A percentile compares a stretch with the other conserved stretches of the same genome.
phyloP scores from a whole-genome alignment of 1,284 basidiomycete species.

The Microbotryum saponariae region DNA sequence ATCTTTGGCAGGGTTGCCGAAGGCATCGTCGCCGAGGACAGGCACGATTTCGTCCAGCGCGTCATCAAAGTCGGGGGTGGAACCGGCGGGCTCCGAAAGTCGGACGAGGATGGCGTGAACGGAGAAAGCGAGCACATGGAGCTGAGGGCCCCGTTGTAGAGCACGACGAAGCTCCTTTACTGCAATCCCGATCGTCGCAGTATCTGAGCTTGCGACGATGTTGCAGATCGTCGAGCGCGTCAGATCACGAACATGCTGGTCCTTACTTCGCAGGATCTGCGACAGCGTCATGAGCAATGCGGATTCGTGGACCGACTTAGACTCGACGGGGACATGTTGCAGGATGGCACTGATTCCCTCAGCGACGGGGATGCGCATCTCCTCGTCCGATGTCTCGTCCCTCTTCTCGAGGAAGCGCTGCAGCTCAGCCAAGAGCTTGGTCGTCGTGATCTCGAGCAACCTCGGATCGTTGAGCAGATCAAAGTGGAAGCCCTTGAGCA shows the following conservation, averaged over 20 bases:
- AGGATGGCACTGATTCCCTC: slow-evolving; percentile 82
- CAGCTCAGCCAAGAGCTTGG: slow-evolving; percentile 61
- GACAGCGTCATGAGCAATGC: slow-evolving; percentile 75
- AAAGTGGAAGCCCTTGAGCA: slow-evolving; percentile 92
- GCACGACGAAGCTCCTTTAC: slow-evolving; percentile 75
- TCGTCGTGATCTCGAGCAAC: slow-evolving; percentile 21
- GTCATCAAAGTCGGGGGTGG: slow-evolving; percentile 56
- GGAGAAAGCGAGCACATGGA: slow-evolving; percentile 83
- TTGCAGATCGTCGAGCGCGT: slow-evolving; percentile 76
- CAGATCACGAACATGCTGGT: slow-evolving; percentile 87
- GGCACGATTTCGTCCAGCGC: slow-evolving; percentile 70
- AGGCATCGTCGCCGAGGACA: slow-evolving; percentile 84
- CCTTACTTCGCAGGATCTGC: slow-evolving; percentile 82
- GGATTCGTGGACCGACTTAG: slow-evolving; percentile 64
- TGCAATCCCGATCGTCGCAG: slow-evolving; percentile 62
- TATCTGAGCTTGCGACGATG: slow-evolving; percentile 68
- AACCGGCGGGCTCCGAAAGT: slow-evolving; percentile 49
- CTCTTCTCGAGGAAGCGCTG: slow-evolving; percentile 71
- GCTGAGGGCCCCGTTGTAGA: slow-evolving; percentile 81
- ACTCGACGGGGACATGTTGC: slow-evolving; percentile 63
- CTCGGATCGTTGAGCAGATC: slow-evolving; percentile 35
- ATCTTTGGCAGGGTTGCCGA: slow-evolving; percentile 88
- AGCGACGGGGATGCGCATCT: slow-evolving; percentile 76
- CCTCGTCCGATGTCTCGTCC: slow-evolving; percentile 64
- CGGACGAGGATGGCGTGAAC: slow-evolving; percentile 75